Evolutionary conservation across 176 grass and related monocot genomes (phyloP).

Genomic region (Aegilops longissima): DNA sequence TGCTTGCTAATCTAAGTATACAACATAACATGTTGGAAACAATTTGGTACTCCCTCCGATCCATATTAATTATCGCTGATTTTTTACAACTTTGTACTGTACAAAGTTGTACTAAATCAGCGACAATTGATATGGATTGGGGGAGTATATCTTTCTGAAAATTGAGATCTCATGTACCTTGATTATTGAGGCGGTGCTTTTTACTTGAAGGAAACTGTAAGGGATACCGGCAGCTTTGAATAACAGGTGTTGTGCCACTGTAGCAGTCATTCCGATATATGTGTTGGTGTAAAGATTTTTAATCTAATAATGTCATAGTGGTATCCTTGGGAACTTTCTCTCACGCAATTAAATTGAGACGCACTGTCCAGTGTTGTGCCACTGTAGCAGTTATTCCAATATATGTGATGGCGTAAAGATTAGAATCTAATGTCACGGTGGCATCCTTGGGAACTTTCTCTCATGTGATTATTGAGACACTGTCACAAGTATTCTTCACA

Average conservation of each 20-base stretch:
- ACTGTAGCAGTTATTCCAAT: background rate
- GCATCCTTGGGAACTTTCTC: background rate
- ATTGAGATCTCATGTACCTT: background rate
- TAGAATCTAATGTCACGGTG: background rate
- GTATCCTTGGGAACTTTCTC: too few relatives aligned
- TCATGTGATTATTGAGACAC: background rate
- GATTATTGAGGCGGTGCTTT: background rate
- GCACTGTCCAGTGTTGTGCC: background rate
- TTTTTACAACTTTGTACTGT: too few relatives aligned
- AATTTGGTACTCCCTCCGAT: background rate
- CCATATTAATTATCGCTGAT: too few relatives aligned
- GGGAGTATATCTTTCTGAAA: background rate
- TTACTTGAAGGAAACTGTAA: too few relatives aligned
- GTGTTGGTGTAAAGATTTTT: too few relatives aligned
- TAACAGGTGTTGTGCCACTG: background rate
- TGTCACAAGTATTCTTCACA: background rate
- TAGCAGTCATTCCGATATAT: too few relatives aligned
- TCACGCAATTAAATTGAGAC: too few relatives aligned
- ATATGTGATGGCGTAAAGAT: conserved; percentile 3
- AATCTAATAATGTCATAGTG: too few relatives aligned
- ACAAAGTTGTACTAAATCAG: too few relatives aligned
- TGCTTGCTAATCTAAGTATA: background rate
- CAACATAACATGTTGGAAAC: background rate
- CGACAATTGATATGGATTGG: too few relatives aligned
- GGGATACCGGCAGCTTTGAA: background rate